These are phyloP conservation scores for Escallonia rubra DNA, from an alignment of 129 eudicot species.

Conservation along the genomic window DNA sequence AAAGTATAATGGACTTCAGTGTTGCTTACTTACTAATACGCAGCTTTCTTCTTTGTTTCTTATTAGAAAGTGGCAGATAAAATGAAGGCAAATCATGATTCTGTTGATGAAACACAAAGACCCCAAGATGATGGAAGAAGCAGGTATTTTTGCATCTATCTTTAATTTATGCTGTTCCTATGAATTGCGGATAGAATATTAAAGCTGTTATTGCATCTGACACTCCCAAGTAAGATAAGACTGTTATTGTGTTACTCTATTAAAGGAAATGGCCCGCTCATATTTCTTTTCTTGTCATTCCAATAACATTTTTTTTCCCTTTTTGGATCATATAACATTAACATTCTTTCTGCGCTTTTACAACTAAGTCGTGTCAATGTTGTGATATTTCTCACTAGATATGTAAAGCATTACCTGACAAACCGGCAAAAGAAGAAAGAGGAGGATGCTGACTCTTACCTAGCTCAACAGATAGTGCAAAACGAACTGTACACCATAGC, in stretches of 20 bases:
- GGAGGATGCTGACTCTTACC: constrained; percentile 76
- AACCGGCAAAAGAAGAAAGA: constrained; percentile 59
- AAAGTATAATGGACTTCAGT: too few relatives aligned
- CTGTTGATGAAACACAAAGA: constrained; percentile 22
- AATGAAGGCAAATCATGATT: constrained; percentile 20
- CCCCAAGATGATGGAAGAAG: constrained; percentile 42
- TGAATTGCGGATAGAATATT: too few relatives aligned
- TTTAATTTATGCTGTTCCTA: too few relatives aligned
- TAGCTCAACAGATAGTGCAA: constrained; percentile 68
- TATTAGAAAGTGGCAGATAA: constrained; percentile 77
- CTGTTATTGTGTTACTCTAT: too few relatives aligned
- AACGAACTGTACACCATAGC: constrained; percentile 50
- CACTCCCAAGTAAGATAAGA: too few relatives aligned
- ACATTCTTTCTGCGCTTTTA: too few relatives aligned
- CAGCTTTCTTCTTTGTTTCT: not conserved
- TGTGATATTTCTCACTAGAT: constrained; percentile 27
- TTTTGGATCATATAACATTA: too few relatives aligned
- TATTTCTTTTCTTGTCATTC: too few relatives aligned
- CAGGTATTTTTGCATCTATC: constrained; percentile 47
- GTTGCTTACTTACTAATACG: not conserved
- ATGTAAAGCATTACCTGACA: constrained; percentile 38
- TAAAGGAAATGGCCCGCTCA: too few relatives aligned
- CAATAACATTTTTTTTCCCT: too few relatives aligned
- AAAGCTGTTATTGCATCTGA: too few relatives aligned
- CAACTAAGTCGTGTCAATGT: too few relatives aligned